Conservation (phyloP, 495 filamentous ascomycete genomes). For the Hyaloscypha finlandica region DNA sequence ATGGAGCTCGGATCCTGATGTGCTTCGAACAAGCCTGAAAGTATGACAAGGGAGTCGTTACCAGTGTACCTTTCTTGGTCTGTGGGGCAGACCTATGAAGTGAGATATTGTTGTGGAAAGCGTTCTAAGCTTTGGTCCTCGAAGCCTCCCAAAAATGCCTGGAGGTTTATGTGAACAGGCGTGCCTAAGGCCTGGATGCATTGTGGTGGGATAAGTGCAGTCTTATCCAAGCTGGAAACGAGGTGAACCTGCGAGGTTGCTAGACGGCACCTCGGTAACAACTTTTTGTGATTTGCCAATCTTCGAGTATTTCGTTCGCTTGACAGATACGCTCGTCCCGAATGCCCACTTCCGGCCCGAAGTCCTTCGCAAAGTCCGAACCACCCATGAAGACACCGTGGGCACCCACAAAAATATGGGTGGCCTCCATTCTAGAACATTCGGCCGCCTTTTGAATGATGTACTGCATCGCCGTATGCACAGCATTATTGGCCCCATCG, state of each 20-base stretch:
- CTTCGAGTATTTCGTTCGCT: slow-evolving; percentile 79
- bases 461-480: too few species aligned
- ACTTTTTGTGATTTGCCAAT: slow-evolving; percentile 52
- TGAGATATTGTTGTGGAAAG: slow-evolving; percentile 20
- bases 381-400: slow-evolving; percentile 35
- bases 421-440: too few species aligned
- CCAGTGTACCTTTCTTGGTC: slow-evolving; percentile 11
- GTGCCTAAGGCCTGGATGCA: background rate
- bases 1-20: background rate
- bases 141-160: slow-evolving; percentile 14
- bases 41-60: slow-evolving; percentile 10
- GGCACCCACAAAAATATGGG: too few species aligned
- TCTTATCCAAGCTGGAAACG: slow-evolving; percentile 18
- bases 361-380: slow-evolving; percentile 79
- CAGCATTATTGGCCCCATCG: too few species aligned
- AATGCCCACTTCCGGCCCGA: slow-evolving; percentile 85
- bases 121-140: slow-evolving; percentile 23
- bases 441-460: too few species aligned
- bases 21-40: slow-evolving; percentile 10
- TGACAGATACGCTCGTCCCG: slow-evolving; percentile 77
- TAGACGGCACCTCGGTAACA: background rate
- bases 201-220: slow-evolving; percentile 9
- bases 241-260: slow-evolving; percentile 9
- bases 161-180: background rate
- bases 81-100: slow-evolving; percentile 15